Conservation (phyloP, 2,329 filamentous ascomycete species). For the Raffaelea ambrosiae region DNA sequence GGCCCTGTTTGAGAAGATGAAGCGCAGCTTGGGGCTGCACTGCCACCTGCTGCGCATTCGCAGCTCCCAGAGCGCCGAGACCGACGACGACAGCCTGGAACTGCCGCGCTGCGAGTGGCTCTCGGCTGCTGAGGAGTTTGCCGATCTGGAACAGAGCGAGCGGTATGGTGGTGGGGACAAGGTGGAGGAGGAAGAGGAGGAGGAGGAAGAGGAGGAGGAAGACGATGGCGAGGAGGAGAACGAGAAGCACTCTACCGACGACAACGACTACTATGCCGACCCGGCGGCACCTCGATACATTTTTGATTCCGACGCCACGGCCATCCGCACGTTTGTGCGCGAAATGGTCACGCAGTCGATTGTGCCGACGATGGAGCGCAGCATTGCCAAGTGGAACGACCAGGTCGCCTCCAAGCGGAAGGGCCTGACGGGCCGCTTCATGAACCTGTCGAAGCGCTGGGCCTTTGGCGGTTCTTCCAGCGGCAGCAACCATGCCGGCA, state of each 20-base stretch:
- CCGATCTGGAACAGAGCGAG: constrained; percentile 58
- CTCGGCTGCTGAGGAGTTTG: constrained; percentile 75
- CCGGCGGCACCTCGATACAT: constrained; percentile 57
- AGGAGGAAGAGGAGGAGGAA: constrained; percentile 61
- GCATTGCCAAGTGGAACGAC: constrained; percentile 89
- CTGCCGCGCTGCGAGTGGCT: constrained; percentile 83
- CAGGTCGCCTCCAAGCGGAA: constrained; percentile 85
- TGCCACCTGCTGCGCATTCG: constrained; percentile 84
- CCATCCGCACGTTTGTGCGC: constrained; percentile 79
- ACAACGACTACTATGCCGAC: constrained; percentile 42
- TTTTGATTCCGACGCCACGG: constrained; percentile 85
- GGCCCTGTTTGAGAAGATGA: constrained; percentile 95
- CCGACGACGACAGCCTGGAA: constrained; percentile 82
- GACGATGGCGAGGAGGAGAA: constrained; percentile 61
- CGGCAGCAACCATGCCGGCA: constrained; percentile 18
- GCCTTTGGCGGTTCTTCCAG: constrained; percentile 60
- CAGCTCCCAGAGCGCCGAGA: constrained; percentile 75
- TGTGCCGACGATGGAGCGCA: constrained; percentile 91
- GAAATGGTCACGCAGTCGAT: constrained; percentile 95
- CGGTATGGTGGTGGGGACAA: constrained; percentile 1
- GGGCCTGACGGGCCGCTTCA: constrained; percentile 86
- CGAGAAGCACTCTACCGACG: constrained; percentile 53
- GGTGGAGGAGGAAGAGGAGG: background rate
- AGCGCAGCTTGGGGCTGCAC: constrained; percentile 91
- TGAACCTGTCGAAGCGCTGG: constrained; percentile 88